A percentile compares a stretch with the other conserved stretches of the same genome.
Evolutionary conservation across 306 rosid genomes (phyloP).

Genomic region (Sicyos baderoa): DNA sequence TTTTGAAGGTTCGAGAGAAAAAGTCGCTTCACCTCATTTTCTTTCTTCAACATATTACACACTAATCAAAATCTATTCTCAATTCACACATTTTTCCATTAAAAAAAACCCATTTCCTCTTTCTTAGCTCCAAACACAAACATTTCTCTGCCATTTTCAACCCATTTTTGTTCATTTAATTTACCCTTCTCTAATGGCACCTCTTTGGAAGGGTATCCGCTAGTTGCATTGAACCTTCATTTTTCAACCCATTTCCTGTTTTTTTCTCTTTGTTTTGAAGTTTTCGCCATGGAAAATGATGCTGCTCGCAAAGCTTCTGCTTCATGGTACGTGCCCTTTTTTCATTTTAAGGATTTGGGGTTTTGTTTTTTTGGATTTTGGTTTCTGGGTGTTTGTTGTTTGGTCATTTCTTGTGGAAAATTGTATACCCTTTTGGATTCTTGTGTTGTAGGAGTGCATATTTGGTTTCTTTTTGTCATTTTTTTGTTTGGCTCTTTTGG

Average conservation of each 20-base stretch:
- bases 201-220: not conserved
- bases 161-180: too few relatives aligned
- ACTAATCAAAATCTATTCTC: not conserved
- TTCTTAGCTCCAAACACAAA: not conserved
- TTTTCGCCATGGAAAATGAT: slow-evolving; percentile 34
- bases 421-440: not conserved
- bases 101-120: not conserved
- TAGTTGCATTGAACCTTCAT: not conserved
- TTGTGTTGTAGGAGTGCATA: not conserved
- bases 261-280: slow-evolving; percentile 10
- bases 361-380: slow-evolving; percentile 19
- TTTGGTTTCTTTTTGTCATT: not conserved
- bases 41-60: not conserved
- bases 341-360: slow-evolving; percentile 2
- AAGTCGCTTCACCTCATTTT: slow-evolving; percentile 41
- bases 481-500: slow-evolving; percentile 8
- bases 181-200: not conserved
- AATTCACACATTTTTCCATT: not conserved
- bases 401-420: not conserved
- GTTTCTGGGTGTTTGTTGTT: not conserved
- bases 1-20: slow-evolving; percentile 45
- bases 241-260: not conserved
- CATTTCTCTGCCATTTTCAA: too few relatives aligned
- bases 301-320: slow-evolving; percentile 21
- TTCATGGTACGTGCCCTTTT: slow-evolving; percentile 35